Evolutionary conservation across 768 basidiomycete genomes (phyloP).

Genomic region (Macrolepiota fuliginosa): DNA sequence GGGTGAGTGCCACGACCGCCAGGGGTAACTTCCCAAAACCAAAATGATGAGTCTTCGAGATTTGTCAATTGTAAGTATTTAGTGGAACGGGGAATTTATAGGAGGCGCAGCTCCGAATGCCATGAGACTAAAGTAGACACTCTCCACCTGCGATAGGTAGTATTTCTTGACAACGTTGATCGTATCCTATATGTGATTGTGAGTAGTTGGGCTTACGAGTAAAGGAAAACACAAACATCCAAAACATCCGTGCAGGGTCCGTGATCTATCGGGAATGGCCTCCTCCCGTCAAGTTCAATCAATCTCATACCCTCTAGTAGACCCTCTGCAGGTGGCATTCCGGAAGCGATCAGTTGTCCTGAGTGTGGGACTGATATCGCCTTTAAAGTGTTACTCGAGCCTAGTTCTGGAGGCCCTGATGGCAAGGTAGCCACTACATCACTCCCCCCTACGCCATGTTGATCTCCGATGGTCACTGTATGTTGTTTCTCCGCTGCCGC

Average conservation of each 20-base stretch:
- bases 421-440: background rate
- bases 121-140: constrained; percentile 67
- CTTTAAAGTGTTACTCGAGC: background rate
- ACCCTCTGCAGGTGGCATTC: constrained; percentile 10
- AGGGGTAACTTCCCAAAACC: too few relatives aligned
- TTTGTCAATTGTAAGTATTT: background rate
- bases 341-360: background rate
- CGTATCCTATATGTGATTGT: constrained; percentile 47
- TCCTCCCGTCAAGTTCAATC: constrained; percentile 82
- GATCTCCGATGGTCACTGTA: background rate
- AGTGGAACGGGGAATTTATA: constrained; percentile 2
- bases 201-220: background rate
- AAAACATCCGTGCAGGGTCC: constrained; percentile 62
- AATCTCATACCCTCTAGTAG: constrained; percentile 44
- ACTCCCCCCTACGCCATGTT: constrained; percentile 15
- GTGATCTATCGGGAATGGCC: constrained; percentile 78
- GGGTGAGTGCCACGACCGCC: too few relatives aligned
- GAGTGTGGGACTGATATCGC: background rate
- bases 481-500: constrained; percentile 10
- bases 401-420: background rate
- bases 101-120: constrained; percentile 35
- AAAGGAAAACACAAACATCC: constrained; percentile 33
- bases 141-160: constrained; percentile 53
- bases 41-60: too few relatives aligned
- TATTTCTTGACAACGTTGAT: constrained; percentile 58